These are phyloP conservation scores for Lunularia cruciata DNA, from an alignment of 225 moss, liverwort and hornwort genomes.

Conservation along the genomic window DNA sequence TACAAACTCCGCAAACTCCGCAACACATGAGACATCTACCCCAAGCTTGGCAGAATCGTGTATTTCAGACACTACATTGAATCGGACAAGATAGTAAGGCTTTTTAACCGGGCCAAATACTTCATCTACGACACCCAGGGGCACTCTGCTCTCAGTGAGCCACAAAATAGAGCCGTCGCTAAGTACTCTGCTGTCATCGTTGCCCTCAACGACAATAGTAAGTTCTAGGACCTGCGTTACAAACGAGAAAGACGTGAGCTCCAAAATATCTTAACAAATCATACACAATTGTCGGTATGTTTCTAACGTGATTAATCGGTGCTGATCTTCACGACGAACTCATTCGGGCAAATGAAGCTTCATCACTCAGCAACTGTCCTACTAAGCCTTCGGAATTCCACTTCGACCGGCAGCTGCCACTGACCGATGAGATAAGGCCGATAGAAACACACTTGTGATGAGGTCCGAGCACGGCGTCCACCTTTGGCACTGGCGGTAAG, in stretches of 20 bases:
- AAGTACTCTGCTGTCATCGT: conserved; percentile 60
- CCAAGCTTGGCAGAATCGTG: conserved; percentile 65
- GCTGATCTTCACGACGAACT: no score
- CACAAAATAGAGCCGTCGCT: conserved; percentile 88
- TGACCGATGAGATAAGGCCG: conserved; percentile 74
- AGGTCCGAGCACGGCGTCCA: conserved; percentile 70
- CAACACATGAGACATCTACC: conserved; percentile 74
- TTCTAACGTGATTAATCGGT: no score
- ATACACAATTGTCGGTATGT: no score
- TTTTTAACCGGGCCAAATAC: conserved; percentile 96
- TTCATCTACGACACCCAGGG: conserved; percentile 85
- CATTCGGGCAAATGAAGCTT: no score
- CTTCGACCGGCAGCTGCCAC: no score
- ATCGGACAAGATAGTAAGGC: conserved; percentile 80
- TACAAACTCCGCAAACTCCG: conserved; percentile 76
- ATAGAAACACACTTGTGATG: conserved; percentile 64
- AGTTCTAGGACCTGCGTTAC: conserved; percentile 70
- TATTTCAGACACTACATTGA: conserved; percentile 70
- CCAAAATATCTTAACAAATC: no score
- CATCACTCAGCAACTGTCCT: no score
- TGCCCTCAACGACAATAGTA: conserved; percentile 69
- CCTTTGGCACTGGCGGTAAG: conserved; percentile 72
- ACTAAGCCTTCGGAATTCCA: no score
- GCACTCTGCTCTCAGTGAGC: conserved; percentile 71
- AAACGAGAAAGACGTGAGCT: not conserved